Evolutionary conservation across 2,329 filamentous ascomycete species (phyloP).

Genomic region (Cyclaneusma minus): DNA sequence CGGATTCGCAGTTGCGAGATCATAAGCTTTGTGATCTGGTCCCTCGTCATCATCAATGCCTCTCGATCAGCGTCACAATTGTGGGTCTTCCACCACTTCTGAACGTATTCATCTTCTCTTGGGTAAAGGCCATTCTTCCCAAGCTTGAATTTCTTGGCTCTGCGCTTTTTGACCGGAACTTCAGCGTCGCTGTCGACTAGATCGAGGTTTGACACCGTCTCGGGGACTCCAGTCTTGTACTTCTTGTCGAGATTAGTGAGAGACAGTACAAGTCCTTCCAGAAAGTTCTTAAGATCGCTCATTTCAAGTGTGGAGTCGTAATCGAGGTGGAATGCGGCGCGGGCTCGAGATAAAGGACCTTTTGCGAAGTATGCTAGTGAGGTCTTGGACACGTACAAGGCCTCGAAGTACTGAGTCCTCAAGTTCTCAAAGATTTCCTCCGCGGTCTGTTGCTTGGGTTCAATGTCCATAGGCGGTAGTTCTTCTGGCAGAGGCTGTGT

Average conservation of each 20-base stretch:
- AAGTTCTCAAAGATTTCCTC: slow-evolving; percentile 41
- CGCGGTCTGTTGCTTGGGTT: slow-evolving; percentile 18
- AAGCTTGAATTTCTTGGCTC: slow-evolving; percentile 47
- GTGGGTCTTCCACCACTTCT: slow-evolving; percentile 54
- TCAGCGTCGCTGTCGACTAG: slow-evolving; percentile 30
- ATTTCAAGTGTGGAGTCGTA: slow-evolving; percentile 44
- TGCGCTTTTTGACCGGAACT: slow-evolving; percentile 29
- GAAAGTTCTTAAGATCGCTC: slow-evolving; percentile 47
- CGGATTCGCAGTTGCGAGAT: slow-evolving; percentile 53
- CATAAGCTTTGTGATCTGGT: slow-evolving; percentile 40
- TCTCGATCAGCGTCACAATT: slow-evolving; percentile 33
- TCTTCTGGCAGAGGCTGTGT: slow-evolving; percentile 1
- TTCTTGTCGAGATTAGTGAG: slow-evolving; percentile 63
- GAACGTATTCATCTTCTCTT: slow-evolving; percentile 46
- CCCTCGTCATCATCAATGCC: slow-evolving; percentile 24
- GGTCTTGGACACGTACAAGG: slow-evolving; percentile 50
- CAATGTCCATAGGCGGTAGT: background rate
- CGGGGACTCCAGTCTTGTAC: slow-evolving; percentile 55
- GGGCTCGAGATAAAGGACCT: slow-evolving; percentile 60
- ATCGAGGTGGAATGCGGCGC: slow-evolving; percentile 52
- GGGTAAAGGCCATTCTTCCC: slow-evolving; percentile 56
- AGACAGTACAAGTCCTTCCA: slow-evolving; percentile 53
- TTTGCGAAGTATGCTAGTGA: slow-evolving; percentile 76
- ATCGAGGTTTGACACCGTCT: slow-evolving; percentile 41
- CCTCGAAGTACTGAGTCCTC: slow-evolving; percentile 40